phyloP scores from a whole-genome alignment of 2,329 filamentous ascomycete species.

The Helicocarpus griseus region DNA sequence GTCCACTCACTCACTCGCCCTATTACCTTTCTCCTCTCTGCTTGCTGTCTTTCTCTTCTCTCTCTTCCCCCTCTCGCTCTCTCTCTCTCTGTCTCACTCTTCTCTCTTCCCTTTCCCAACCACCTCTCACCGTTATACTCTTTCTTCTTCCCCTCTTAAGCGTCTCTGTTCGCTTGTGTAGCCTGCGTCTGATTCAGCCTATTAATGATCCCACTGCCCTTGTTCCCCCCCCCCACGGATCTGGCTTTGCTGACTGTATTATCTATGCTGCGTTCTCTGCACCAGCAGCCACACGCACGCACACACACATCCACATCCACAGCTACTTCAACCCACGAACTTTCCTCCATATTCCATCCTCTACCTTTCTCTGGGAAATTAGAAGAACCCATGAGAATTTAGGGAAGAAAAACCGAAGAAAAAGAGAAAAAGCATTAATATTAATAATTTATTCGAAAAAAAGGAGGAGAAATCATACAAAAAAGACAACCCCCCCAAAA shows the following conservation, averaged over 20 bases:
- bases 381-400: too few species aligned
- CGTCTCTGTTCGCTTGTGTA: too few species aligned
- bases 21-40: constrained; percentile 18
- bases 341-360: background rate
- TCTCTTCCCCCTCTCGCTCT: constrained; percentile 9
- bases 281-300: background rate
- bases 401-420: constrained; percentile 3
- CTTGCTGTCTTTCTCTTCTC: constrained; percentile 17
- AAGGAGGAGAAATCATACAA: background rate
- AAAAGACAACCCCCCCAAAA: background rate
- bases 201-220: constrained; percentile 21
- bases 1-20: constrained; percentile 11
- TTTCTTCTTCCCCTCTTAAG: too few species aligned
- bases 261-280: constrained; percentile 5
- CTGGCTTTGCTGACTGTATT: constrained; percentile 9
- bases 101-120: constrained; percentile 14
- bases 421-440: background rate
- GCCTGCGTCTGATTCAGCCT: too few species aligned
- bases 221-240: constrained; percentile 17
- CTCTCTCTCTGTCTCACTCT: constrained; percentile 16
- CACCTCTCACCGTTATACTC: background rate
- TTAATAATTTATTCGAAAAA: background rate
- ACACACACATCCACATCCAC: too few species aligned
- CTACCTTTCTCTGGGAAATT: background rate
- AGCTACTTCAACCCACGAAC: too few species aligned